Evolutionary conservation across 2,329 filamentous ascomycete genomes (phyloP).

Genomic region (Bipolaris victoriae): DNA sequence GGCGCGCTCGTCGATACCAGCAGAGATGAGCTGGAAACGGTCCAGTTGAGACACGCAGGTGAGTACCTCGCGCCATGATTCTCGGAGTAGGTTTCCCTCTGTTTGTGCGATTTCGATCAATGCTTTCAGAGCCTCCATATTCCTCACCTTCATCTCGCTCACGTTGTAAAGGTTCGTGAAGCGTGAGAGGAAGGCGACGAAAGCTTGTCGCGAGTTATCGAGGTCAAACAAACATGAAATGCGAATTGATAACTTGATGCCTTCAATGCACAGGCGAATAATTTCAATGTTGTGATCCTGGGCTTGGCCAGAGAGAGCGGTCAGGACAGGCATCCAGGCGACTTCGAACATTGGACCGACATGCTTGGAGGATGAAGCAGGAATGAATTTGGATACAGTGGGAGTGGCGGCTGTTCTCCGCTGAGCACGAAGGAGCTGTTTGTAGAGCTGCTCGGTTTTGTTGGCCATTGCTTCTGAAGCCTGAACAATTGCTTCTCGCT

Average conservation of each 20-base stretch:
- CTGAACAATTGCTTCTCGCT: slow-evolving; percentile 90
- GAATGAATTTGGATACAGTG: slow-evolving; percentile 77
- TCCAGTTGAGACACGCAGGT: slow-evolving; percentile 97
- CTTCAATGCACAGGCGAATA: slow-evolving; percentile 90
- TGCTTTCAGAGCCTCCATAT: slow-evolving; percentile 91
- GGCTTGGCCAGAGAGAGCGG: slow-evolving; percentile 88
- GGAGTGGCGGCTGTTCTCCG: slow-evolving; percentile 75
- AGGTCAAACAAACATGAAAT: slow-evolving; percentile 94
- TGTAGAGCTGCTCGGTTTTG: slow-evolving; percentile 85
- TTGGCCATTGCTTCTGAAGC: slow-evolving; percentile 93
- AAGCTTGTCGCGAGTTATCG: slow-evolving; percentile 90
- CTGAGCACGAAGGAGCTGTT: slow-evolving; percentile 89
- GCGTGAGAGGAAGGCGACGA: slow-evolving; percentile 89
- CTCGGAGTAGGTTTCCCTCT: slow-evolving; percentile 86
- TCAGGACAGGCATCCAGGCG: slow-evolving; percentile 99
- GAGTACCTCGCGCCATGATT: slow-evolving; percentile 94
- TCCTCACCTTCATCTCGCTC: slow-evolving; percentile 93
- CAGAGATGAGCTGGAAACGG: slow-evolving; percentile 90
- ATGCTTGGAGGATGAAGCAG: slow-evolving; percentile 91
- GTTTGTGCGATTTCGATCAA: slow-evolving; percentile 90
- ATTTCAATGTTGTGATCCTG: slow-evolving; percentile 94
- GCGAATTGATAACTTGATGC: slow-evolving; percentile 90
- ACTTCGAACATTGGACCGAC: slow-evolving; percentile 98
- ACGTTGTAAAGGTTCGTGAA: slow-evolving; percentile 96
- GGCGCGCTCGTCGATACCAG: slow-evolving; percentile 89